Conservation (phyloP, 805 yeast species). For the Zygotorulaspora sp. region DNA sequence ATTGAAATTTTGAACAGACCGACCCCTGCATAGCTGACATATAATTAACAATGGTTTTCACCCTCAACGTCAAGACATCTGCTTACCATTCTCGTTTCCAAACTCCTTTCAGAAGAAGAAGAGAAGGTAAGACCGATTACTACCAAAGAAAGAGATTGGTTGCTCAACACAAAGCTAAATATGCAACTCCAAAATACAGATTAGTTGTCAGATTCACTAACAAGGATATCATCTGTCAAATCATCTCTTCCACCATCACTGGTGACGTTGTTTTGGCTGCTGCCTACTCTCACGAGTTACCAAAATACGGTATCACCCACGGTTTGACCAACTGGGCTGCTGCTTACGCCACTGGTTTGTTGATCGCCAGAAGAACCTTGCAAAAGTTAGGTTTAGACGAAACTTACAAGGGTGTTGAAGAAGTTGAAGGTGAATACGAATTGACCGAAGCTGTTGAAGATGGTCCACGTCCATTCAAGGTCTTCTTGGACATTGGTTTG, state of each 20-base stretch:
- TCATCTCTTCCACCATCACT: conserved; percentile 91
- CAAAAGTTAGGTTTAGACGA: conserved; percentile 97
- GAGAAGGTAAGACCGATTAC: conserved; percentile 99
- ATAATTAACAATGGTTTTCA: conserved; percentile 12
- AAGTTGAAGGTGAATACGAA: conserved; percentile 98
- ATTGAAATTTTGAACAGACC: no score
- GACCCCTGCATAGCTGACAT: no score
- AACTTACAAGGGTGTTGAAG: conserved; percentile 98
- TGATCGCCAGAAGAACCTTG: conserved; percentile 98
- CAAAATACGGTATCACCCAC: conserved; percentile 93
- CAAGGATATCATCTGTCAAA: conserved; percentile 98
- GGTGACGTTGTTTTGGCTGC: conserved; percentile 96
- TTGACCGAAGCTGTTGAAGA: conserved; percentile 99
- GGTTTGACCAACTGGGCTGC: conserved; percentile 99
- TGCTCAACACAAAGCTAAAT: conserved; percentile 99
- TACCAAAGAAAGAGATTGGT: conserved; percentile 99
- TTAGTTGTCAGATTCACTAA: conserved; percentile 99
- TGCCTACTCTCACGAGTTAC: conserved; percentile 98
- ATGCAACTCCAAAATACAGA: conserved; percentile 99
- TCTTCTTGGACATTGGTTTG: conserved; percentile 97
- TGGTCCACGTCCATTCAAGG: conserved; percentile 99
- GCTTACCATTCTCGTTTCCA: conserved; percentile 99
- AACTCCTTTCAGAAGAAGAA: conserved; percentile 99
- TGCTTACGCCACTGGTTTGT: conserved; percentile 97
- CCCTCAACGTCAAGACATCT: conserved; percentile 56